Evolutionary conservation across 2,329 filamentous ascomycete species (phyloP), one percentile per base, ranked within the genome.

Genomic region (Nakataea oryzae): DNA sequence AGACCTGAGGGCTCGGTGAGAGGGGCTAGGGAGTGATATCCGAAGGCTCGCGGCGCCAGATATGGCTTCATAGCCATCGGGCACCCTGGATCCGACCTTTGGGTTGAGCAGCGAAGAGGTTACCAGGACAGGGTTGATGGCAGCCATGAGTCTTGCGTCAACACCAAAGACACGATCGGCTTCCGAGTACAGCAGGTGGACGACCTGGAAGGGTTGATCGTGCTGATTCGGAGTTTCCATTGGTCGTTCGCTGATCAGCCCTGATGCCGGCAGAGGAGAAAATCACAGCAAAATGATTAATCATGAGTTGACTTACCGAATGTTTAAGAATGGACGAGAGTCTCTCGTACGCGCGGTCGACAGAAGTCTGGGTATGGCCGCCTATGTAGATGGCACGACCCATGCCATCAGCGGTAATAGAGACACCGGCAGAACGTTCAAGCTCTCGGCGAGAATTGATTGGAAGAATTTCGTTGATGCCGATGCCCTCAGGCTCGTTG

Each of bases 31-130:
- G 2, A 54, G 27, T 57, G 70, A 72, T 34, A 71, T 67, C 1
- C 71, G 69, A 6, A 73, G 67, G 8, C 68, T 69, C 2, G 64
- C 67, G 1, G 65, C 67, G 26, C 64, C 61, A 56, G 69, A 69
- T 17, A 71, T 47, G 6, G 47, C 54, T 14, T 61, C 29, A 57
- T 71, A 71, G 1, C 54, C 41, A 1, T 62, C 63, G 0, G 61
- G 59, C 50, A 68, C 62, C 29, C 50, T 63, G 26, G 62, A 47
- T n/a, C 41, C 41, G 41, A 7, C 41, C 12, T n/a, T 54, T 1
- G 67, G 67, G 58, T 74, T 71, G 14, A 73, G 61, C 17, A 74
- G 66, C 26, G 70, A 70, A 14, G 70, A 70, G 0, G 64, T 66
- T 3, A 67, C 63, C 34, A 74, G 65, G 50, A 41, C 60, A 1